Evolutionary conservation across 306 rosid genomes (phyloP), one percentile per base, ranked within the genome.

Genomic region (Cicer judaicum): DNA sequence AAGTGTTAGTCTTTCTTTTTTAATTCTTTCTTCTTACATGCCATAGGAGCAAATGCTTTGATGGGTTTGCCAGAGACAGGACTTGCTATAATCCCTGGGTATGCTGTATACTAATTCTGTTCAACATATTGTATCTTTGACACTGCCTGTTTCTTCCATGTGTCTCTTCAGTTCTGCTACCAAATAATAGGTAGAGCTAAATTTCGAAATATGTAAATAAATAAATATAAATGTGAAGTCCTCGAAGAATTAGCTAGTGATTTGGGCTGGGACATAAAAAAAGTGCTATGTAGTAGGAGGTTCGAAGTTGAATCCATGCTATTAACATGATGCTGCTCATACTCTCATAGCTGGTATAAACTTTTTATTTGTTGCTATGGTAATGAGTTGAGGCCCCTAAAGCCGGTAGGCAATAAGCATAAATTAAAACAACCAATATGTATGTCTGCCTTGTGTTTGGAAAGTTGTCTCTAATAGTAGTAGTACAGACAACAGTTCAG

Each of bases 51-150:
- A 84, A 89, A 84, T 68, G 92, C 92, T 50, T 53, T 86, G 69
- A 65, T 94, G 85, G 92, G 89, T 80, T 84, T 94, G 86, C 99
- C 99, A 65, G 99, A 94, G 90, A 92, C 96, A 55, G 97, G 95
- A 87, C 96, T 89, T 9, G 99, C 99, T 72, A 92, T 92, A 81
- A 92, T 94, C 82, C 97, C 99, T 62, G 97, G 96, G 99, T 94
- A 81, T 48, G 88, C 71, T 68, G 64, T 65, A 16, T 57, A 19
- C 79, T 77, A 73, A 66, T 68, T 78, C 56, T 64, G 43, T 40
- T 63, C 54, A 21, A 38, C 13, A 21, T 83, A 36, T 42, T 59
- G 15, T 34, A 44, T 44, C 69, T 18, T 68, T 68, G 57, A 34
- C 29, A 16, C n/a, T 5, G 2, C 36, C 55, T 61, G 10, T 74